A percentile compares a stretch with the other conserved stretches of the same genome.
Conservation (phyloP, 345 rosid genomes). For the Capsella bursapastoris region DNA sequence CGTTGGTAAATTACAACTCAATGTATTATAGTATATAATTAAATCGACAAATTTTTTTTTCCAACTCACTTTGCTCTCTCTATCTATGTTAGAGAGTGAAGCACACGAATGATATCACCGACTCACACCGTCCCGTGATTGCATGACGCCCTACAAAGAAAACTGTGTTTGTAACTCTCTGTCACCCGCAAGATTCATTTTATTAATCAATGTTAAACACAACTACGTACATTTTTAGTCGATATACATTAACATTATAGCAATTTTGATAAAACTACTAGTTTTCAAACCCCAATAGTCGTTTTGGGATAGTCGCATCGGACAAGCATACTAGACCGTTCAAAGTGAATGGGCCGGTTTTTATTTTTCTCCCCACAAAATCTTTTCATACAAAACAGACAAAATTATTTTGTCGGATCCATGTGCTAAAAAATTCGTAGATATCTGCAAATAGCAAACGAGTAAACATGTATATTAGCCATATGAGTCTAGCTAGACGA, state of each 20-base stretch:
- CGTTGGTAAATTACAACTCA: constrained; percentile 5
- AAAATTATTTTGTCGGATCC: background rate
- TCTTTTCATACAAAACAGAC: background rate
- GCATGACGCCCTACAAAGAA: constrained; percentile 27
- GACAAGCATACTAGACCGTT: background rate
- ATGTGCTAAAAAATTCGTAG: background rate
- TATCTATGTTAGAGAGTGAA: constrained; percentile 40
- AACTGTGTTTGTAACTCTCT: constrained; percentile 9
- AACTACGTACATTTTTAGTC: background rate
- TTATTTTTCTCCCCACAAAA: background rate
- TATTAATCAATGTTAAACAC: background rate
- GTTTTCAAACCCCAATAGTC: too few species aligned
- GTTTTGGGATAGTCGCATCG: background rate
- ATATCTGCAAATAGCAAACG: background rate
- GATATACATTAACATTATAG: background rate
- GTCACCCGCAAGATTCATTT: background rate
- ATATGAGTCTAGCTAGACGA: background rate
- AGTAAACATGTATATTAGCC: background rate
- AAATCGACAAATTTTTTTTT: background rate
- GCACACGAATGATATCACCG: constrained; percentile 45
- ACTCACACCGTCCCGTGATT: constrained; percentile 46
- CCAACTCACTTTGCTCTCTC: background rate
- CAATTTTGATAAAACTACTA: background rate
- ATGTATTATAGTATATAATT: background rate
- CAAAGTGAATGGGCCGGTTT: background rate